These are phyloP conservation scores for Kalanchoe fedtschenkoi DNA, from an alignment of 164 flowering plant genomes.

Conservation along the genomic window DNA sequence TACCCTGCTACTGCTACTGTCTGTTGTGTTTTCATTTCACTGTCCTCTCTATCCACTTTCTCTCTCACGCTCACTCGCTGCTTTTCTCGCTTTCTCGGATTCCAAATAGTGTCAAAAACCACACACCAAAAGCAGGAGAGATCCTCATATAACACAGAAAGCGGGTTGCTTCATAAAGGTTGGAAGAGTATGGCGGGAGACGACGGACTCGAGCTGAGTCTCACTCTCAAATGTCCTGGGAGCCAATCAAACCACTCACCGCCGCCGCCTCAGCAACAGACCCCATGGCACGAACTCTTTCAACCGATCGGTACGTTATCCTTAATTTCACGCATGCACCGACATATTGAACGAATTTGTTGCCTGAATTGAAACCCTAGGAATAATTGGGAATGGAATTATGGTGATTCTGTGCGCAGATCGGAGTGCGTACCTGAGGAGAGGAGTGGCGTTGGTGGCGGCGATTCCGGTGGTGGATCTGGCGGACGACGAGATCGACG, in stretches of 20 bases:
- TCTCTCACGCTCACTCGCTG: no score
- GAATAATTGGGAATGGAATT: background rate
- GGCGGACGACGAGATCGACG: constrained; percentile 53
- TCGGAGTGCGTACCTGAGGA: background rate
- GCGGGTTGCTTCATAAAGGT: no score
- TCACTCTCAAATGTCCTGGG: constrained; percentile 27
- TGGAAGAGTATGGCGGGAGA: constrained; percentile 18
- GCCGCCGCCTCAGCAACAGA: constrained; percentile 8
- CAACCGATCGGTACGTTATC: background rate
- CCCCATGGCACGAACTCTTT: background rate
- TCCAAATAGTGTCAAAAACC: constrained; percentile 12
- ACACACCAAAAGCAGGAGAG: background rate
- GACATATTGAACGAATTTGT: background rate
- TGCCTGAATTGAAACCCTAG: background rate
- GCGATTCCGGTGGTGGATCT: constrained; percentile 14
- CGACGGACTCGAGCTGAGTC: constrained; percentile 31
- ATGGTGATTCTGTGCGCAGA: background rate
- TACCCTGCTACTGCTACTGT: constrained; percentile 1
- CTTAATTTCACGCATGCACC: background rate
- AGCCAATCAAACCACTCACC: background rate
- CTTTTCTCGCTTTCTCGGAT: constrained; percentile 10
- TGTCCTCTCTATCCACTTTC: no score
- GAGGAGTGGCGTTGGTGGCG: constrained; percentile 3
- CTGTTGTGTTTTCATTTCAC: no score
- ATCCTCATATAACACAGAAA: no score